Percentiles rank a stretch among this genome's conserved stretches.
Conservation (phyloP, 2,329 filamentous ascomycete genomes). For the Trichoderma guizhouense region DNA sequence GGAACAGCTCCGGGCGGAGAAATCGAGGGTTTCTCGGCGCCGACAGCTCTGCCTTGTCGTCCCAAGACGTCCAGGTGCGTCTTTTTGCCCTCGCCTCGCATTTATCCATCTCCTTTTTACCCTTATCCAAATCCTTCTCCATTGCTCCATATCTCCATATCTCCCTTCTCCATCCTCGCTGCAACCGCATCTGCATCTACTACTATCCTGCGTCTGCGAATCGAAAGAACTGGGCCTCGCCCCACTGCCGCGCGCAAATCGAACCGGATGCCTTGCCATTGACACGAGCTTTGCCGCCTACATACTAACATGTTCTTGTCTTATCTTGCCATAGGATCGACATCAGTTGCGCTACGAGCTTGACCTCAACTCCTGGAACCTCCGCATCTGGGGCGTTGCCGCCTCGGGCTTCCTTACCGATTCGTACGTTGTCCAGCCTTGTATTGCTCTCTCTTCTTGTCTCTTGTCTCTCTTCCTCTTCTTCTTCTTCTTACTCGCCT, state of each 20-base stretch:
- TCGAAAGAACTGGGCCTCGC: background rate
- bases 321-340: slow-evolving; percentile 40
- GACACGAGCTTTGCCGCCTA: background rate
- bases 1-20: slow-evolving; percentile 29
- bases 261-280: background rate
- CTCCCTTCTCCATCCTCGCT: slow-evolving; percentile 8
- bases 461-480: background rate
- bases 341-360: slow-evolving; percentile 51
- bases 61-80: slow-evolving; percentile 48
- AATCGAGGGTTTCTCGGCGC: slow-evolving; percentile 51
- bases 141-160: background rate
- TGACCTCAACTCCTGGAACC: slow-evolving; percentile 53
- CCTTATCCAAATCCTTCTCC: background rate
- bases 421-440: slow-evolving; percentile 38
- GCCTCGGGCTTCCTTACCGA: slow-evolving; percentile 54
- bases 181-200: slow-evolving; percentile 9
- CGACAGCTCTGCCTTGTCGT: slow-evolving; percentile 49
- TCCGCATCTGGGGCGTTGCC: slow-evolving; percentile 54
- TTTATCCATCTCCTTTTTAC: background rate
- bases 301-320: background rate
- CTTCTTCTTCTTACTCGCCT: background rate
- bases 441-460: background rate
- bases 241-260: slow-evolving; percentile 3
- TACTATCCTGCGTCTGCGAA: background rate
- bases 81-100: no score